Evolutionary conservation across 345 rosid species (phyloP), one percentile per base, ranked within the genome.

Genomic region (Limnanthes douglasii): DNA sequence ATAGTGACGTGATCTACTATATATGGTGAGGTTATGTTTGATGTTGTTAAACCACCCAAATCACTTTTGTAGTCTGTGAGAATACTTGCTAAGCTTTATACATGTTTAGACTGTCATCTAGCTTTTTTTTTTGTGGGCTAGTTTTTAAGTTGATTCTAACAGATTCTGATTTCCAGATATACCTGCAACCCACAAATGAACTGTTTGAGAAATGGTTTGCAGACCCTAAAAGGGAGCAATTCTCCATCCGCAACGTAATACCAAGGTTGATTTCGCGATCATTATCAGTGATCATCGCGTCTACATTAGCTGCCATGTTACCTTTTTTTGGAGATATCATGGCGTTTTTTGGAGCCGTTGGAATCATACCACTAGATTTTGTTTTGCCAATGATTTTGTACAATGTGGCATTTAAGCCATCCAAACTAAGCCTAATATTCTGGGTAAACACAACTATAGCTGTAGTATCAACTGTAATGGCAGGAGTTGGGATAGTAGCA

Each of bases 281-380:
- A 1, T 18, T 68, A 0, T 41, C 65, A 1, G 61, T 65, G 39
- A 38, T 61, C 18, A 31, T 30, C 0, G 72, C 61, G 0, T 43
- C 66, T 1, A 1, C 15, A 0, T 0, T 68, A 5, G 72, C 80
- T 1, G 56, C 63, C 7, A 61, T 61, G 68, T n/a, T 72, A 17
- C 80, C 80, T 6, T 68, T 72, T 58, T 68, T 72, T 16, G 70
- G 70, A 23, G 80, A 68, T 43, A 56, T 68, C 43, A 37, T 57
- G 61, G 69, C 69, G 2, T 18, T 68, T 26, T 32, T 72, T 6
- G 72, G 75, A 3, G 65, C 69, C 21, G 67, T 68, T 11, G 69
- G 75, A 1, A 50, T 51, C 60, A 59, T 67, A 1, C 79, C 75
- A 8, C 3, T 72, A 0, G 72, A 72, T 42, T 64, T 65, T 31